Evolutionary conservation across 371 early-diverging fungal species (phyloP), one percentile per base, ranked within the genome.

Genomic region (Mortierella sp.): DNA sequence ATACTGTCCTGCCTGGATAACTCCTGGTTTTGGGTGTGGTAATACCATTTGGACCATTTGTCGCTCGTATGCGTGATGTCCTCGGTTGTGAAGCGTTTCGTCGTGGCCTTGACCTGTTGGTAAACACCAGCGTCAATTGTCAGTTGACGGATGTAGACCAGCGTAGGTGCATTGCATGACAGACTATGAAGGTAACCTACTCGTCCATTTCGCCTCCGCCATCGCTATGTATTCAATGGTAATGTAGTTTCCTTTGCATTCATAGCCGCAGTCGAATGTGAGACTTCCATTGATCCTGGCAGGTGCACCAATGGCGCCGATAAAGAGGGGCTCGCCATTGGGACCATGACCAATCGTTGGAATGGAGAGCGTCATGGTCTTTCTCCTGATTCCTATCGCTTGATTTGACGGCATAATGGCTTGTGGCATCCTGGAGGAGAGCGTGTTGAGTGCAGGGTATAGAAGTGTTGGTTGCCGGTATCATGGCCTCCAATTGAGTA

Each of bases 371-470:
- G 22, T 17, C 9, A 45, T 16, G 14, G 28, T 12, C 22, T 37
- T 56, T 40, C 56, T 56, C 48, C 29, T 27, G 34, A 34, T 10
- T 10, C 10, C 10, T 4, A 34, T 10, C 10, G 4, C 34, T 10
- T 34, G 34, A 34, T 34, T 4, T 34, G 34, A 7, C 4, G 34
- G 7, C 34, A 34, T 34, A 10, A 34, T 34, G 34, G 4, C 34
- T 10, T 34, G 34, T 34, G 34, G 10, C 4, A 34, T 4, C 7
- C 7, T 34, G 34, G 34, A 10, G 4, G 10, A 10, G 34, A 92
- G 10, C 63, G 64, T 19, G 86, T 85, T n/a, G 91, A 89, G 73
- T 90, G 83, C 39, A 79, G 74, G 10, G 34, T 4, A 34, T 34
- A 10, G 10, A 34, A 10, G 34, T 34, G 34, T 34, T 4, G 4